Base-by-base conservation (phyloP, 345 rosid species). In the Euclidium syriacum region DNA sequence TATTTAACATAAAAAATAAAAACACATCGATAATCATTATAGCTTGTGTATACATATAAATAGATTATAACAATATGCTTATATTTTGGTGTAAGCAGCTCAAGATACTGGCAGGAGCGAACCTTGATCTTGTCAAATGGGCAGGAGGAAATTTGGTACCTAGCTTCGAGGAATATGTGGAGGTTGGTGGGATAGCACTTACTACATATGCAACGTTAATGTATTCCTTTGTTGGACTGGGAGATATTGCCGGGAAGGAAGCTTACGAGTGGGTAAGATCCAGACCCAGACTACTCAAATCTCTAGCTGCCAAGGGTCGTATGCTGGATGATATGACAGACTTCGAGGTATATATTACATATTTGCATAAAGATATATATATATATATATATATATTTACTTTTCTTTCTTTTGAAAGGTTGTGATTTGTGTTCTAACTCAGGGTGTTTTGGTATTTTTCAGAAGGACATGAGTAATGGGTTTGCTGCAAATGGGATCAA, bases 401-500 rank as follows among this genome's bases (percentile, higher is more conserved):
- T 9, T 36, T 14, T 5, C 7, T 38, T 14, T 9, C 8, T 17
- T 18, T 41, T 18, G 5, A 42, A 42, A 18, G 12, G 3, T 42
- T 20, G 49, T 43, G 22, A 1, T 25, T 25, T 14, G 19, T 39
- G 2, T 3, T 23, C 20, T 56, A 39, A 39, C 49, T 10, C 11
- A 10, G 0, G 10, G 0, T 29, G n/a, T n/a, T n/a, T 11, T 26
- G 38, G 18, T 38, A 32, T 4, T 44, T 43, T 15, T 44, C 2
- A 54, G 64, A 79, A 73, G 66, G 70, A 73, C 77, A 58, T 41
- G 55, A 48, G 65, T n/a, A 57, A 39, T 34, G 64, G 58, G 16
- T 57, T 32, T 38, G 15, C 58, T n/a, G 39, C 49, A 9, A 55
- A 47, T 17, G 58, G 50, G 15, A 17, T 67, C 11, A 47, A 56